Evolutionary conservation across 2,329 filamentous ascomycete genomes (phyloP).

Genomic region (Alternaria gaisen): DNA sequence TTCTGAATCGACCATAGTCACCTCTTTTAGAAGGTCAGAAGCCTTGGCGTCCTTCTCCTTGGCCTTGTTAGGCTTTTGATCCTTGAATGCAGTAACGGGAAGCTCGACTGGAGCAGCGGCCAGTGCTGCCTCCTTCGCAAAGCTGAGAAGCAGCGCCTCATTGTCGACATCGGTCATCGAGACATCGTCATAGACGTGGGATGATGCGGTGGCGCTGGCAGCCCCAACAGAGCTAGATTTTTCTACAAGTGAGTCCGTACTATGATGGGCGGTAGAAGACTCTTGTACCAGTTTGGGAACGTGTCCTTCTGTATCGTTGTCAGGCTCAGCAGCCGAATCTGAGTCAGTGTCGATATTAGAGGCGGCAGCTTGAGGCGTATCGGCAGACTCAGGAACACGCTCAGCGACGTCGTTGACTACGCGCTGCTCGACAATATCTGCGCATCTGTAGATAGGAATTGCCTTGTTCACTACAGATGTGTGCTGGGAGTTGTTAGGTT

Average conservation of each 20-base stretch:
- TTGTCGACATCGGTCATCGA: background rate
- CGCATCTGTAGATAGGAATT: background rate
- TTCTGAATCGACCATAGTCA: too few relatives aligned
- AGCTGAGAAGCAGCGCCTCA: background rate
- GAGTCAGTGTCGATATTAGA: background rate
- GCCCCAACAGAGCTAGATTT: rapidly evolving
- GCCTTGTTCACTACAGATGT: background rate
- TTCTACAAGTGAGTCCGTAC: background rate
- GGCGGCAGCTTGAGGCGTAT: background rate
- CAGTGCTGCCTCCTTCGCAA: background rate
- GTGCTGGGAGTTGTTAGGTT: background rate
- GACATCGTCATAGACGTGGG: background rate
- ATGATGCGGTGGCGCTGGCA: background rate
- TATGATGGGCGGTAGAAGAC: background rate
- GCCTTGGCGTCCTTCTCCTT: background rate
- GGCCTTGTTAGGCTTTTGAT: background rate
- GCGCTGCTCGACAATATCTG: background rate
- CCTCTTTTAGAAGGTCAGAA: background rate
- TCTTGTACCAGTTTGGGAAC: background rate
- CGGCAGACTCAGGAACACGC: background rate
- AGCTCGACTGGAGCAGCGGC: background rate
- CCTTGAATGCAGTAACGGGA: background rate
- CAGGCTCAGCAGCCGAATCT: background rate
- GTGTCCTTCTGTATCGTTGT: background rate
- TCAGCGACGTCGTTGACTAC: too few relatives aligned